Base-by-base conservation (phyloP, 768 basidiomycete genomes). In the Candolleomyces efflorescens region DNA sequence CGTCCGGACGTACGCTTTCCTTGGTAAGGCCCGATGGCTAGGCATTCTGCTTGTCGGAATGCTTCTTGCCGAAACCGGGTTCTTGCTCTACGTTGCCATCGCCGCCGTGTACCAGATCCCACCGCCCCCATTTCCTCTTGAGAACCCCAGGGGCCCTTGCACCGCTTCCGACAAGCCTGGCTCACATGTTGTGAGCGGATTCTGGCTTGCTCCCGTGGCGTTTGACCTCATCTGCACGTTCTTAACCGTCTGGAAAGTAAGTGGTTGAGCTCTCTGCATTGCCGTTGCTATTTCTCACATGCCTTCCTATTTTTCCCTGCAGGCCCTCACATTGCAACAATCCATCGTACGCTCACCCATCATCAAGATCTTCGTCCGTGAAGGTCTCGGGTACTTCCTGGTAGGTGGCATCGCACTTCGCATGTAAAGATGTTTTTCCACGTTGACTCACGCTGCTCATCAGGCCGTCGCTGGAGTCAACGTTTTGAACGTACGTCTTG, bases 101-200 rank as follows among this genome's bases (percentile, higher is more conserved):
- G 61, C 46, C 18, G 61, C 43, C 6, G 61, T 62, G 10, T 57
- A 55, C 56, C 61, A 62, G 46, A 62, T 62, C 18, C 59, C 61
- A 23, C 56, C 51, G 9, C 59, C 54, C 2, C 20, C 56, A 13
- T 45, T 32, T 11, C 32, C 32, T 32, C 2, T 62, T 32, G 58
- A 51, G 6, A 55, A 55, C 45, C 39, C 51, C 15, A 39, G 24
- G 15, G 58, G 61, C 10, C 61, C 61, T 12, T 62, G 59, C 32
- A 62, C 61, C 3, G 58, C 61, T 5, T 60, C 59, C 45, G 61
- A 62, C 43, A 57, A 57, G 48, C 61, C 61, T 15, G 59, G 61
- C 55, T 26, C 59, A 24, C 61, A 62, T 52, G 53, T 62, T 18
- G 59, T 62, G 45, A 60, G 59, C 38, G 61, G 61, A 6, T 62